Conservation (phyloP, 2,329 filamentous ascomycete species). For the Aschersonia sp. region DNA sequence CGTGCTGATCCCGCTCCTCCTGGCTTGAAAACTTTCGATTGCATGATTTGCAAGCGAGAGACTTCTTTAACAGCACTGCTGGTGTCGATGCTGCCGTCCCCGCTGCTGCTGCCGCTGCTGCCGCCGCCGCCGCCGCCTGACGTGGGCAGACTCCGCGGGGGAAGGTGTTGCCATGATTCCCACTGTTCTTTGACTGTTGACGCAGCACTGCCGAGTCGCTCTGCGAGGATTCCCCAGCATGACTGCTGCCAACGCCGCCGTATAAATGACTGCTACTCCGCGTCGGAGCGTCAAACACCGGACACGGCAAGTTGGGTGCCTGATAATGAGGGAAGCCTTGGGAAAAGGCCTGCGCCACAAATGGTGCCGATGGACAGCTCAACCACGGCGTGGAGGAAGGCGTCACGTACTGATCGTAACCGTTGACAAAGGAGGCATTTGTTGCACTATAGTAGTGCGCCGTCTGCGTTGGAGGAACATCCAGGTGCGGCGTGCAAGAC, state of each 20-base stretch:
- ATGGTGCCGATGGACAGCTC: background rate
- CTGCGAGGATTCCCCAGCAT: background rate
- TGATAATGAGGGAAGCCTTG: background rate
- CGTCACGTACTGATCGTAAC: background rate
- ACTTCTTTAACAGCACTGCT: background rate
- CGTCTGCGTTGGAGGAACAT: background rate
- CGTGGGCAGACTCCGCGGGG: background rate
- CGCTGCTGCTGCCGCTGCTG: background rate
- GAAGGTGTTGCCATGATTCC: constrained; percentile 19
- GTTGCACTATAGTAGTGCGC: background rate
- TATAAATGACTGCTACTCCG: background rate
- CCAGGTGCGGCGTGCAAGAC: background rate
- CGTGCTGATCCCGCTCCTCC: background rate
- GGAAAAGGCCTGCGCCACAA: background rate
- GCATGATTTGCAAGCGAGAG: background rate
- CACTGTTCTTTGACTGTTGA: constrained; percentile 14
- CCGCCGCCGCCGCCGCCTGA: background rate
- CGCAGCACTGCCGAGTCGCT: constrained; percentile 12
- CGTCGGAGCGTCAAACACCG: background rate
- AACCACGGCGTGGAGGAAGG: background rate
- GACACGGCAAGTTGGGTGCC: background rate
- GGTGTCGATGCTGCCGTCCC: background rate
- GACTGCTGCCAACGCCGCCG: too few species aligned
- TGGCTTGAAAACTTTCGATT: constrained; percentile 15
- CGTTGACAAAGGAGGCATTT: background rate